Percentiles rank a stretch among this genome's conserved stretches.
Evolutionary conservation across 805 yeast species (phyloP).

Genomic region (Hanseniaspora meyeri): DNA sequence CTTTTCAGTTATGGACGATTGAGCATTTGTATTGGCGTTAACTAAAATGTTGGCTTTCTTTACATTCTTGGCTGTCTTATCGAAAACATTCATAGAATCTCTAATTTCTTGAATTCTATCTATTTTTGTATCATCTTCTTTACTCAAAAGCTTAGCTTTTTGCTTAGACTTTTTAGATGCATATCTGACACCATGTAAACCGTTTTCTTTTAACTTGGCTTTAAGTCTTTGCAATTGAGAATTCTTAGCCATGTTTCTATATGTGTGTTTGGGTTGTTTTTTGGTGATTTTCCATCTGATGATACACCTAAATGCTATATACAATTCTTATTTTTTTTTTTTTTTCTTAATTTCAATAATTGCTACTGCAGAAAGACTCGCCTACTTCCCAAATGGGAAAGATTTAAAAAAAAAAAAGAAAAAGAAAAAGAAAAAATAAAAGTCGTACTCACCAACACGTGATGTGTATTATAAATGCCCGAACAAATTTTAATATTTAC

Average conservation of each 20-base stretch:
- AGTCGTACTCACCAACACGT: not conserved
- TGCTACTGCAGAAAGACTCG: too few species aligned
- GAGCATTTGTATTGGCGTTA: constrained; percentile 58
- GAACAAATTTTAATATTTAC: not conserved
- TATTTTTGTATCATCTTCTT: constrained; percentile 56
- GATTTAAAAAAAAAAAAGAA: not conserved
- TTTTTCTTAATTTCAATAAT: too few species aligned
- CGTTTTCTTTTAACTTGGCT: constrained; percentile 62
- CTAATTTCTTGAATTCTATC: constrained; percentile 50
- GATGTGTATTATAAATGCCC: not conserved
- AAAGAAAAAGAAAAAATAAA: not conserved
- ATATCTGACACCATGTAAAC: constrained; percentile 78
- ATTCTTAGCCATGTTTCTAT: constrained; percentile 49
- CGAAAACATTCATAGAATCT: constrained; percentile 82
- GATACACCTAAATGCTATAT: too few species aligned
- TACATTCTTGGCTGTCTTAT: constrained; percentile 53
- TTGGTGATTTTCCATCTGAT: not conserved
- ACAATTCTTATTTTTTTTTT: too few species aligned
- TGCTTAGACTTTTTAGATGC: constrained; percentile 41
- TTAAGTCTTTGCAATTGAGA: constrained; percentile 78
- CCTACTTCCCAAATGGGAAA: too few species aligned
- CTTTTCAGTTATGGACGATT: constrained; percentile 56
- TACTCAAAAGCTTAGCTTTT: constrained; percentile 38
- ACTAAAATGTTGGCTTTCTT: constrained; percentile 50
- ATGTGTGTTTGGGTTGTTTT: not conserved